These are phyloP conservation scores for Exserohilum turcica DNA, from an alignment of 2,329 filamentous ascomycete species.

Conservation along the genomic window DNA sequence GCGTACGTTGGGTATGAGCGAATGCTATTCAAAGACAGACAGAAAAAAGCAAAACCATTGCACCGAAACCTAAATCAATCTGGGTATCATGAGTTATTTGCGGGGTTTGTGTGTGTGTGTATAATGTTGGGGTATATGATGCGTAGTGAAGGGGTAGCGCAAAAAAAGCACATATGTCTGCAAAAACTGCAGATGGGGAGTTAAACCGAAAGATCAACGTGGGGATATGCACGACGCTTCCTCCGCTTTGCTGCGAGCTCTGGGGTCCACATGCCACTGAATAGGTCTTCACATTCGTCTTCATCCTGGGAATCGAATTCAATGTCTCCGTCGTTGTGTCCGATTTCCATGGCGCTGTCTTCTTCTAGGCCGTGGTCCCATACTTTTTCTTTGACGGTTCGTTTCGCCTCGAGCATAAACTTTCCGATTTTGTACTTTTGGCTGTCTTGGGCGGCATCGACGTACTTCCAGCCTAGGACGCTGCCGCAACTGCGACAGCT, in stretches of 20 bases:
- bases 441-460: slow-evolving; percentile 64
- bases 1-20: not conserved
- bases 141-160: not conserved
- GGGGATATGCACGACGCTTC: slow-evolving; percentile 10
- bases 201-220: not conserved
- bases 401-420: slow-evolving; percentile 67
- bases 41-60: not conserved
- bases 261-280: slow-evolving; percentile 65
- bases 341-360: slow-evolving; percentile 12
- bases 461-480: slow-evolving; percentile 69
- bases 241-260: slow-evolving; percentile 55
- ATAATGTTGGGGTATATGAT: not conserved
- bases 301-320: slow-evolving; percentile 70
- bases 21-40: not conserved
- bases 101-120: not conserved
- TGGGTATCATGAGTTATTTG: slow-evolving; percentile 1
- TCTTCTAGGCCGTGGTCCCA: slow-evolving; percentile 56
- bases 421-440: slow-evolving; percentile 71
- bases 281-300: slow-evolving; percentile 69
- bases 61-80: not conserved
- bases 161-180: too few species aligned
- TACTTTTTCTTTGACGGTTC: slow-evolving; percentile 55
- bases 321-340: slow-evolving; percentile 43
- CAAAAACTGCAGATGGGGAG: too few species aligned
- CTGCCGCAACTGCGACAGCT: slow-evolving; percentile 61